phyloP scores from a whole-genome alignment of 768 basidiomycete species.

The Cyclocybe aegerita region DNA sequence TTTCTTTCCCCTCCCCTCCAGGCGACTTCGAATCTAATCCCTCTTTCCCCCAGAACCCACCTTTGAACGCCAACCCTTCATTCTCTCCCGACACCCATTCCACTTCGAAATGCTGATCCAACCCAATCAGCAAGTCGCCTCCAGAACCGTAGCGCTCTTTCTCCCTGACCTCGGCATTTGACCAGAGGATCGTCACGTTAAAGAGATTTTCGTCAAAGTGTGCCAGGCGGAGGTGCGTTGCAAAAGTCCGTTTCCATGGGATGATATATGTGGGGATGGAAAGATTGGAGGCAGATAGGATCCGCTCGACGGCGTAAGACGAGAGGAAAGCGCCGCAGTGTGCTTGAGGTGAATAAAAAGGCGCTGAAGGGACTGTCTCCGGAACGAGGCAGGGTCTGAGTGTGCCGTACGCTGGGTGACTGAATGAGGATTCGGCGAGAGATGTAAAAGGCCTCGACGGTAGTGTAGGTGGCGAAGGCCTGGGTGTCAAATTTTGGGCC shows the following conservation, averaged over 20 bases:
- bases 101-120: conserved; percentile 34
- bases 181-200: conserved; percentile 37
- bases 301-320: conserved; percentile 26
- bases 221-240: conserved; percentile 34
- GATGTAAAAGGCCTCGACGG: conserved; percentile 19
- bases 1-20: conserved; percentile 27
- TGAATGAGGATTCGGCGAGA: conserved; percentile 27
- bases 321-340: conserved; percentile 22
- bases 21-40: conserved; percentile 29
- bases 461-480: conserved; percentile 19
- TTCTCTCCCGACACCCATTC: conserved; percentile 35
- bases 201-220: conserved; percentile 38
- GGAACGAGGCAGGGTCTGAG: conserved; percentile 33
- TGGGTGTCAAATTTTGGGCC: conserved; percentile 21
- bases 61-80: conserved; percentile 38
- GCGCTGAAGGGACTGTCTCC: neutral
- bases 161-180: conserved; percentile 28
- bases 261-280: conserved; percentile 32
- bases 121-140: conserved; percentile 32
- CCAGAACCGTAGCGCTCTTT: conserved; percentile 23
- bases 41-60: conserved; percentile 40
- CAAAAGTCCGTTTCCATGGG: conserved; percentile 32
- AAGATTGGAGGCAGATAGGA: conserved; percentile 24
- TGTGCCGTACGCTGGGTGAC: conserved; percentile 34
- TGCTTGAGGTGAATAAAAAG: neutral